Conservation (phyloP, 371 early-diverging fungal species). For the Actinomortierella wolfii region DNA sequence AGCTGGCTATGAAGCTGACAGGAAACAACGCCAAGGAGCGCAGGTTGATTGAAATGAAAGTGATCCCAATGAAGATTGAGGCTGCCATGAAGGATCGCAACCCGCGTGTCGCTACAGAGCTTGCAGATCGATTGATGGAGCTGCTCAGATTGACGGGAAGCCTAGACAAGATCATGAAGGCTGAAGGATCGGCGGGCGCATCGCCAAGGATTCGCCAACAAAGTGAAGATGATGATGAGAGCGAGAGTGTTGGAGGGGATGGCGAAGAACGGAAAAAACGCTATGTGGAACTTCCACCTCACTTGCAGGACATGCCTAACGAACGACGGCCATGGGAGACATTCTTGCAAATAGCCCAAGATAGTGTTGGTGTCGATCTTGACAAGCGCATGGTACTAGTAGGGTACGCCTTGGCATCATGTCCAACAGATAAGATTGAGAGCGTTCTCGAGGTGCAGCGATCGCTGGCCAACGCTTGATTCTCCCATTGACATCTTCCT, state of each 20-base stretch:
- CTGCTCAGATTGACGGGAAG: slow-evolving; percentile 26
- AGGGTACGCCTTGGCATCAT: slow-evolving; percentile 64
- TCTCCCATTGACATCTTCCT: too few species aligned
- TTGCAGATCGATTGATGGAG: slow-evolving; percentile 41
- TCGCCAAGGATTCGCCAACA: slow-evolving; percentile 11
- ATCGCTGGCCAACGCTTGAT: slow-evolving; percentile 37
- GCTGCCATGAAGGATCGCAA: slow-evolving; percentile 54
- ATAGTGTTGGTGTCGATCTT: slow-evolving; percentile 22
- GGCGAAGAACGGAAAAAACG: too few species aligned
- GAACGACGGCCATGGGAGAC: slow-evolving; percentile 27
- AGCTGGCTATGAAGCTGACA: slow-evolving; percentile 64
- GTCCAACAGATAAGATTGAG: slow-evolving; percentile 61
- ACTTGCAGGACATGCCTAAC: too few species aligned
- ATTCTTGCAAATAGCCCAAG: slow-evolving; percentile 6
- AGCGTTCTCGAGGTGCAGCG: slow-evolving; percentile 64
- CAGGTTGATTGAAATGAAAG: slow-evolving; percentile 25
- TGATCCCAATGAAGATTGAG: slow-evolving; percentile 51
- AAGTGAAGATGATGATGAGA: too few species aligned
- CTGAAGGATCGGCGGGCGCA: slow-evolving; percentile 29
- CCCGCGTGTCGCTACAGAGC: slow-evolving; percentile 20
- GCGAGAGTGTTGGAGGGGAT: too few species aligned
- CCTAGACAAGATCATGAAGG: slow-evolving; percentile 14
- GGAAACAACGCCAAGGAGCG: slow-evolving; percentile 39
- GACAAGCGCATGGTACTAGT: slow-evolving; percentile 51
- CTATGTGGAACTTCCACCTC: too few species aligned